Percentiles rank a stretch among this genome's conserved stretches.
Evolutionary conservation across 164 flowering plant species (phyloP).

Genomic region (Vitis amurensis): DNA sequence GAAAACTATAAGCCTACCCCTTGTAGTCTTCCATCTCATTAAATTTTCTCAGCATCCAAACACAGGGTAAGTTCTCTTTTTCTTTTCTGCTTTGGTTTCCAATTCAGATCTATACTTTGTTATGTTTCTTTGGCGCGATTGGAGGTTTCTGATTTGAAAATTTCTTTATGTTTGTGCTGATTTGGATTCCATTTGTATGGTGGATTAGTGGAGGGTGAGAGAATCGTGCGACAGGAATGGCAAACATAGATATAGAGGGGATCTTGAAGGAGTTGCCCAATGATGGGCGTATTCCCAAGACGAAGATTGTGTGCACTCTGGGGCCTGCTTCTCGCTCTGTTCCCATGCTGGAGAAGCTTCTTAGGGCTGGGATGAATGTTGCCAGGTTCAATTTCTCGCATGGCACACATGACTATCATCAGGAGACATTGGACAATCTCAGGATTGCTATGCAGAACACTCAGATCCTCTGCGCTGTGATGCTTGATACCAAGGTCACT

Average conservation of each 20-base stretch:
- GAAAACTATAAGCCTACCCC: too few species aligned
- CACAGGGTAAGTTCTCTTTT: too few species aligned
- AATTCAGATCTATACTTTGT: too few species aligned
- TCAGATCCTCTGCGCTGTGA: constrained; percentile 53
- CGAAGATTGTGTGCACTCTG: constrained; percentile 60
- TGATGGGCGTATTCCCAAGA: constrained; percentile 51
- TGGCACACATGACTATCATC: constrained; percentile 59
- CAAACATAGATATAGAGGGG: constrained; percentile 45
- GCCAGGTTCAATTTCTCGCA: constrained; percentile 60
- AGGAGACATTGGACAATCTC: constrained; percentile 40
- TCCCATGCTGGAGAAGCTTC: constrained; percentile 51
- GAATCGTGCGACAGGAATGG: constrained; percentile 8
- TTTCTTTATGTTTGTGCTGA: too few species aligned
- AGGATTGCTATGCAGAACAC: constrained; percentile 37
- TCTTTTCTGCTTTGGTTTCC: too few species aligned
- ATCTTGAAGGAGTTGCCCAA: constrained; percentile 48
- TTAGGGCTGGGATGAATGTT: constrained; percentile 19
- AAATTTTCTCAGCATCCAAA: too few species aligned
- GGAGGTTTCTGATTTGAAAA: too few species aligned
- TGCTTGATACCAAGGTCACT: constrained; percentile 61
- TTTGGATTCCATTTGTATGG: too few species aligned
- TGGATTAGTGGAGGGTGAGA: too few species aligned
- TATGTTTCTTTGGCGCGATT: too few species aligned
- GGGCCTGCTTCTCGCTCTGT: constrained; percentile 64
- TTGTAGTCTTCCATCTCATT: too few species aligned